Evolutionary conservation across 2,329 filamentous ascomycete genomes (phyloP).

Genomic region (Stagonosporopsis rhizophila): DNA sequence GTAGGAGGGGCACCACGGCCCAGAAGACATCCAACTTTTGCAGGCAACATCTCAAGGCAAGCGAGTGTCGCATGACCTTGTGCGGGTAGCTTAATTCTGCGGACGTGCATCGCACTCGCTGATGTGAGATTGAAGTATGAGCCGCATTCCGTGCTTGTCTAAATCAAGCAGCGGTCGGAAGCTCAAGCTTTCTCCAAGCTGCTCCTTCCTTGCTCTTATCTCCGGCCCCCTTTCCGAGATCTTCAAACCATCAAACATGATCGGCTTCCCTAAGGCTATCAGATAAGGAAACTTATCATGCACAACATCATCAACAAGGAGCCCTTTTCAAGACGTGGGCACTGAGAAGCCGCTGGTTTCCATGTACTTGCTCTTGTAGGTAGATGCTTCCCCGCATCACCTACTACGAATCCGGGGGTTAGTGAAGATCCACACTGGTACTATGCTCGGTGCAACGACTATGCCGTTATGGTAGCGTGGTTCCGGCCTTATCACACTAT

Average conservation of each 20-base stretch:
- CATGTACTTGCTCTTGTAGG: conserved; percentile 1
- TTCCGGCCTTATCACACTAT: conserved; percentile 9
- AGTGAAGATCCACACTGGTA: conserved; percentile 8
- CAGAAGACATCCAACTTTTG: not conserved
- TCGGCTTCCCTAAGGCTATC: not conserved
- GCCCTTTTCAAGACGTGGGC: too few relatives aligned
- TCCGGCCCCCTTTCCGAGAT: conserved; percentile 1
- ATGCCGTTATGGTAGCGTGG: conserved; percentile 6
- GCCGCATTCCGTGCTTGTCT: not conserved
- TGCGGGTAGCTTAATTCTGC: too few relatives aligned
- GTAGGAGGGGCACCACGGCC: not conserved
- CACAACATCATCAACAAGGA: not conserved
- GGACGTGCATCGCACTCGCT: conserved; percentile 5
- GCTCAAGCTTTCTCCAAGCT: conserved; percentile 5
- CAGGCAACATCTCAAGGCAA: too few relatives aligned
- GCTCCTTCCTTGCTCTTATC: conserved; percentile 10
- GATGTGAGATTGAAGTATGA: not conserved
- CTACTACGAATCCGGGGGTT: conserved; percentile 9
- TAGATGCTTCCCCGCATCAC: conserved; percentile 11
- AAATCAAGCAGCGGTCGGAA: not conserved
- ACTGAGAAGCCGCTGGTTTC: not conserved
- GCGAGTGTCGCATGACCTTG: too few relatives aligned
- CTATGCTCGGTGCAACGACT: conserved; percentile 8
- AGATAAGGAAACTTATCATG: not conserved
- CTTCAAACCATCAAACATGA: not conserved